Evolutionary conservation across 2,329 filamentous ascomycete species (phyloP), one percentile per base, ranked within the genome.

Genomic region (Fusarium sp.): DNA sequence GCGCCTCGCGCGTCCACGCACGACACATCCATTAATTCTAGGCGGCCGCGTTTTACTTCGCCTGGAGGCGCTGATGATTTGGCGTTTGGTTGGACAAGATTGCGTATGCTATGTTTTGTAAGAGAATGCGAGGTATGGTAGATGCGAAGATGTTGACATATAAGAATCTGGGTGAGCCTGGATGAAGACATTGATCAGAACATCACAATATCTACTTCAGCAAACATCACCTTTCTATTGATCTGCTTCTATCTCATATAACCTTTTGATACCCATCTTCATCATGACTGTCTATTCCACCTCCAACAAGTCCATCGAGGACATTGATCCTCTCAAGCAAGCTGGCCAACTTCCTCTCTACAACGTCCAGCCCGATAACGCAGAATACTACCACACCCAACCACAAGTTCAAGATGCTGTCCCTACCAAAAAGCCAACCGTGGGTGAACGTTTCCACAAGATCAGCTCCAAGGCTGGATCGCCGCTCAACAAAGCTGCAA

Each of bases 401-500:
- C 57, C 52, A 4, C 48, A 63, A 20, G 27, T 58, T 24, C 46
- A 16, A 44, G 15, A 47, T 43, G 25, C 20, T 8, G n/a, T 30
- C 5, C 32, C 48, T 25, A 9, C 51, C 18, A 40, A 24, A 40
- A 83, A 81, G 69, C 77, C 74, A 6, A 80, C 77, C 65, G 79
- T 78, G 22, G 87, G 90, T 73, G 83, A 84, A 48, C 86, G 88
- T 64, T 90, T 92, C 76, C 89, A 92, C 80, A 89, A 88, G 75
- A 82, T 86, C 62, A 84, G 89, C 61, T 90, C 91, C 80, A 91
- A 90, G 74, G 83, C 91, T 29, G 89, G 89, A 12, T 84, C 85
- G 16, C 90, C 91, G 7, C 85, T 92, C 62, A 93, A 93, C 77
- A 87, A 85, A 61, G 81, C 92, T 20, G 90, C 88, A 54, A 91